Evolutionary conservation across 2,329 filamentous ascomycete genomes (phyloP).

Genomic region (Aspergillus jensenii): DNA sequence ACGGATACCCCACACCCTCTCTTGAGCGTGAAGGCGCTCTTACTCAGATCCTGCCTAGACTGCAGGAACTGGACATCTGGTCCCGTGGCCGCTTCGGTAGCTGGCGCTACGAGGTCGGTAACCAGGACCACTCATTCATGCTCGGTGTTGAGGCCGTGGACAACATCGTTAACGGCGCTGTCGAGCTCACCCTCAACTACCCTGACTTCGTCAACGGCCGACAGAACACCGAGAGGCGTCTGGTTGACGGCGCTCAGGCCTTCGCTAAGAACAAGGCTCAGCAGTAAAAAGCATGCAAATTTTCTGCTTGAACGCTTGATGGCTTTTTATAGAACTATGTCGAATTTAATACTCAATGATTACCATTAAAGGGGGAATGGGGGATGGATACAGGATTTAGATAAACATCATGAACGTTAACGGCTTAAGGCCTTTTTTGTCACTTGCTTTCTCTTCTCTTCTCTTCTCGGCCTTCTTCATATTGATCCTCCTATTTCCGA

Average conservation of each 20-base stretch:
- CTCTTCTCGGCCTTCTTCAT: constrained; percentile 6
- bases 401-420: constrained; percentile 18
- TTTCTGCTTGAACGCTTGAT: constrained; percentile 6
- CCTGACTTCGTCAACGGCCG: constrained; percentile 88
- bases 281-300: constrained; percentile 24
- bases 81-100: constrained; percentile 95
- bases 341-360: constrained; percentile 22
- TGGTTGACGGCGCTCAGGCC: constrained; percentile 61
- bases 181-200: constrained; percentile 93
- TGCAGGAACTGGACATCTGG: constrained; percentile 87
- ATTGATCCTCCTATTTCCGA: constrained; percentile 11
- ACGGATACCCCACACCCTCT: constrained; percentile 94
- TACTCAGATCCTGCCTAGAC: constrained; percentile 86
- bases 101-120: constrained; percentile 96
- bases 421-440: constrained; percentile 14
- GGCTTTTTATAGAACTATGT: constrained; percentile 18
- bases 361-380: constrained; percentile 9
- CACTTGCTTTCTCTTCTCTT: constrained; percentile 8
- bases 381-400: constrained; percentile 13
- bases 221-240: constrained; percentile 61
- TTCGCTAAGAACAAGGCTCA: constrained; percentile 49
- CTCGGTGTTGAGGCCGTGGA: constrained; percentile 91
- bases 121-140: constrained; percentile 99
- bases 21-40: constrained; percentile 95
- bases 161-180: constrained; percentile 82